Percentiles rank a stretch among this genome's conserved stretches.
Conservation (phyloP, 2,329 filamentous ascomycete genomes). For the Biscogniauxia mediterranea region DNA sequence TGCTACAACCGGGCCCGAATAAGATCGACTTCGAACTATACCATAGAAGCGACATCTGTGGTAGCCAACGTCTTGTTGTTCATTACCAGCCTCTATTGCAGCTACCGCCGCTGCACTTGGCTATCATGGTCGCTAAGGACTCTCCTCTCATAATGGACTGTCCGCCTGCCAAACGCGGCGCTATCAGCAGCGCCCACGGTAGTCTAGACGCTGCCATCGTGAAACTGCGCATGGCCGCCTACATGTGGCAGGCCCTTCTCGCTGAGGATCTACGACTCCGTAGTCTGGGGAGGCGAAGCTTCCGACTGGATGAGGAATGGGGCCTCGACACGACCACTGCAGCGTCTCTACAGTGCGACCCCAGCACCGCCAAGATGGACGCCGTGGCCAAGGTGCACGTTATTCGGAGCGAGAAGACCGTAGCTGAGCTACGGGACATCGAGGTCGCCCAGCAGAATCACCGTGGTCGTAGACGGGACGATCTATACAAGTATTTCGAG, state of each 20-base stretch:
- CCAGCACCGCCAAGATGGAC: constrained; percentile 48
- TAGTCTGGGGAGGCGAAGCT: constrained; percentile 66
- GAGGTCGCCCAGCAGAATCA: constrained; percentile 64
- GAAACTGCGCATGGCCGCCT: constrained; percentile 72
- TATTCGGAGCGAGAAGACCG: constrained; percentile 63
- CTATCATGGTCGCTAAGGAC: constrained; percentile 67
- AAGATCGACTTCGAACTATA: constrained; percentile 9
- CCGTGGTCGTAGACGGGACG: constrained; percentile 53
- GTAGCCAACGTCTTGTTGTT: constrained; percentile 7
- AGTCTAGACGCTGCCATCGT: constrained; percentile 62
- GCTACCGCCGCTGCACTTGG: constrained; percentile 66
- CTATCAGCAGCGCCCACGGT: constrained; percentile 48
- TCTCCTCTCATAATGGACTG: constrained; percentile 69
- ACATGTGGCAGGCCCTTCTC: constrained; percentile 75
- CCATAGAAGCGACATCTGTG: constrained; percentile 1
- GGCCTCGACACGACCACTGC: constrained; percentile 52
- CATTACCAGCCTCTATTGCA: constrained; percentile 55
- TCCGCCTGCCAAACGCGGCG: constrained; percentile 56
- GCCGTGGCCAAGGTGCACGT: constrained; percentile 68
- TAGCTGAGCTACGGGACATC: constrained; percentile 63
- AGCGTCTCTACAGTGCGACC: constrained; percentile 3
- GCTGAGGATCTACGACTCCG: constrained; percentile 72
- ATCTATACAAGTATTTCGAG: constrained; percentile 42
- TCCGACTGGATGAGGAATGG: constrained; percentile 74
- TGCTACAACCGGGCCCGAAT: constrained; percentile 13